These are phyloP conservation scores for Exophiala aquamarina DNA, from an alignment of 2,329 filamentous ascomycete species.

Conservation along the genomic window DNA sequence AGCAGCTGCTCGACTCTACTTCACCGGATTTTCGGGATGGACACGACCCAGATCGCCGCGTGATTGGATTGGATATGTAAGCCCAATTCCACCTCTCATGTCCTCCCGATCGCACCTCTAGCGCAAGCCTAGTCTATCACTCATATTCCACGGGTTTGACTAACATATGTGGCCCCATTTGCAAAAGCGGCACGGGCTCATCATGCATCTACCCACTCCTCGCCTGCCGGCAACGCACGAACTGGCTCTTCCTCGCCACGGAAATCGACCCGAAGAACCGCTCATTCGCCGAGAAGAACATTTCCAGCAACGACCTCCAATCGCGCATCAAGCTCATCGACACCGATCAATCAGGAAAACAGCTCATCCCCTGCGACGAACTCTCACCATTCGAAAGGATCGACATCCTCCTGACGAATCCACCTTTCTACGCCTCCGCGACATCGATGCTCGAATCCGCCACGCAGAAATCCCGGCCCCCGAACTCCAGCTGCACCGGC, in stretches of 20 bases:
- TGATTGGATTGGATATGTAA: conserved; percentile 77
- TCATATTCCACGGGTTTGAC: too few species aligned
- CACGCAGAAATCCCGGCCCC: conserved; percentile 63
- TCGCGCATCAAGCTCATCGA: conserved; percentile 64
- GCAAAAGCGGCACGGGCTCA: conserved; percentile 76
- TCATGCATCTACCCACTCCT: conserved; percentile 90
- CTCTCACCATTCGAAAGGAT: conserved; percentile 48
- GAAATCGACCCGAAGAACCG: conserved; percentile 77
- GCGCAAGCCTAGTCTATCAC: too few species aligned
- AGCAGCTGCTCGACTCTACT: conserved; percentile 74
- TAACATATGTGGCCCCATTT: too few species aligned
- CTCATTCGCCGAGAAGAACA: conserved; percentile 65
- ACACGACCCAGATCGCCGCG: conserved; percentile 55
- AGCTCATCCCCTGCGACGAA: conserved; percentile 59
- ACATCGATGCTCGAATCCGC: conserved; percentile 68
- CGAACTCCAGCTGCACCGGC: conserved; percentile 71
- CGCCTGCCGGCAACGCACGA: conserved; percentile 64
- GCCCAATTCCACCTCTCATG: too few species aligned
- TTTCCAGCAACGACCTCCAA: conserved; percentile 64
- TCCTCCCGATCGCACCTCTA: too few species aligned
- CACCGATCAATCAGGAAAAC: conserved; percentile 43
- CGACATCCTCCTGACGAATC: conserved; percentile 91
- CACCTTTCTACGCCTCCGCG: conserved; percentile 83
- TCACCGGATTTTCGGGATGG: conserved; percentile 46
- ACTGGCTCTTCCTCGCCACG: conserved; percentile 73